Evolutionary conservation across 768 basidiomycete species (phyloP).

Genomic region (Suillus subluteus): DNA sequence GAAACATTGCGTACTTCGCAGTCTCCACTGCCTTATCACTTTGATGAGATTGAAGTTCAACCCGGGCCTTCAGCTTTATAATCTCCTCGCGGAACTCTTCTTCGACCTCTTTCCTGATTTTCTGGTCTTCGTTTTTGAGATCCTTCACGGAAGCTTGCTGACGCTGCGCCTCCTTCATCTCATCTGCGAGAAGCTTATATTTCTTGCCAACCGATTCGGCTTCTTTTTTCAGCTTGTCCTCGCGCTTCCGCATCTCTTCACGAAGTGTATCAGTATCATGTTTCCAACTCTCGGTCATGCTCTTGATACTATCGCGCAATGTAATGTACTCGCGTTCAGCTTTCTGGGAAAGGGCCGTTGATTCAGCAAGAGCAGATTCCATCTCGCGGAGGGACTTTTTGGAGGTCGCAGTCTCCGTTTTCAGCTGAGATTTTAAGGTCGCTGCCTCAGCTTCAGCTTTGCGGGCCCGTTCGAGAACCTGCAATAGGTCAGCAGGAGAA

Average conservation of each 20-base stretch:
- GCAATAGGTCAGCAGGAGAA: slow-evolving; percentile 1
- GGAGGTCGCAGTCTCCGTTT: slow-evolving; percentile 68
- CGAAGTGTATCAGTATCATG: slow-evolving; percentile 69
- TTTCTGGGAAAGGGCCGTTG: slow-evolving; percentile 76
- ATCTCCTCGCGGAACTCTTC: slow-evolving; percentile 64
- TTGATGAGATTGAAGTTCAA: slow-evolving; percentile 57
- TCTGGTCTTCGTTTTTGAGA: slow-evolving; percentile 53
- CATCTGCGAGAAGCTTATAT: slow-evolving; percentile 65
- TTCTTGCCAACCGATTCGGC: slow-evolving; percentile 70
- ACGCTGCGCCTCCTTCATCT: slow-evolving; percentile 57
- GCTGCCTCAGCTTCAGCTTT: slow-evolving; percentile 82
- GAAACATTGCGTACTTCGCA: slow-evolving; percentile 53
- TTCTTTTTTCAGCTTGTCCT: slow-evolving; percentile 70
- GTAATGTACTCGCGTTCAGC: slow-evolving; percentile 83
- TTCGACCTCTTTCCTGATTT: slow-evolving; percentile 60
- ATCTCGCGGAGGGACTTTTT: slow-evolving; percentile 83
- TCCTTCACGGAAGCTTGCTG: slow-evolving; percentile 50
- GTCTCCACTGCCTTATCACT: slow-evolving; percentile 61
- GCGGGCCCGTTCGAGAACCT: slow-evolving; percentile 84
- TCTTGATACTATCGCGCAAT: slow-evolving; percentile 75
- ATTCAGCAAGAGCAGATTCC: slow-evolving; percentile 74
- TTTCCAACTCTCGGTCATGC: slow-evolving; percentile 74
- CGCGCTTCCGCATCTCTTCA: slow-evolving; percentile 75
- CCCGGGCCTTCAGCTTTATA: slow-evolving; percentile 49
- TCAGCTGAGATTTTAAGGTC: slow-evolving; percentile 70